Conservation (phyloP, 2,329 filamentous ascomycete species). For the Ophiostoma angusticollis region DNA sequence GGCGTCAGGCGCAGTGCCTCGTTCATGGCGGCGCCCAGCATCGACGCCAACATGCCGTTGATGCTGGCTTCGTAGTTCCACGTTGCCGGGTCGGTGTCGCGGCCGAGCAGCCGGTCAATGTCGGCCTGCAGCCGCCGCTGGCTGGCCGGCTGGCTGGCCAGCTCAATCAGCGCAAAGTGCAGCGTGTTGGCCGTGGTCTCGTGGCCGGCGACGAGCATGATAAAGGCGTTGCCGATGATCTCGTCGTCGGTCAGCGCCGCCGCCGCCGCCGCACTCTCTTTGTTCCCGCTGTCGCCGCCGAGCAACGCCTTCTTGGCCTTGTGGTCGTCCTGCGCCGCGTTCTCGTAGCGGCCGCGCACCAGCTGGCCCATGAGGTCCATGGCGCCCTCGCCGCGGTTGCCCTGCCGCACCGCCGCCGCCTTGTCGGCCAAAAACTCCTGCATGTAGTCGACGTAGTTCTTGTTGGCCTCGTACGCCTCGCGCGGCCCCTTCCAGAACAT, state of each 20-base stretch:
- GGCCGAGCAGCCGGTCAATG: slow-evolving; percentile 50
- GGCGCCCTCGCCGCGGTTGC: slow-evolving; percentile 26
- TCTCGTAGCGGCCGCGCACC: slow-evolving; percentile 29
- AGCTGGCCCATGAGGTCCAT: slow-evolving; percentile 41
- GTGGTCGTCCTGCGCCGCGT: slow-evolving; percentile 14
- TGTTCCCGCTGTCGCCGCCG: too few species aligned
- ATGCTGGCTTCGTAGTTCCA: slow-evolving; percentile 63
- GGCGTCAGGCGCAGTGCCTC: slow-evolving; percentile 64
- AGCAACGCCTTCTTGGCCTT: background rate
- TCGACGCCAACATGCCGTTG: slow-evolving; percentile 51
- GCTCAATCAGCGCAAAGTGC: slow-evolving; percentile 55
- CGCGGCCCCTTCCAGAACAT: slow-evolving; percentile 40
- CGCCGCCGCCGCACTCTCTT: too few species aligned
- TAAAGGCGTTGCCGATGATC: slow-evolving; percentile 59
- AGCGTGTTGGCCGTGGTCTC: slow-evolving; percentile 68
- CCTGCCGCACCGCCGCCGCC: slow-evolving; percentile 26
- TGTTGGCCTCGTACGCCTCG: slow-evolving; percentile 39
- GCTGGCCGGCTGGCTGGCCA: slow-evolving; percentile 50
- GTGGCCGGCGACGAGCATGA: slow-evolving; percentile 61
- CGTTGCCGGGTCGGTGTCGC: slow-evolving; percentile 37
- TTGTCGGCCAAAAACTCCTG: slow-evolving; percentile 54
- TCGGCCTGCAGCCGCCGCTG: slow-evolving; percentile 58
- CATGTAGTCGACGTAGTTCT: slow-evolving; percentile 58
- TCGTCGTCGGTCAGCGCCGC: slow-evolving; percentile 43
- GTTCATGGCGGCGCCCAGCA: slow-evolving; percentile 64